A percentile compares a stretch with the other conserved stretches of the same genome.
Evolutionary conservation across 805 yeast species (phyloP).

Genomic region (Teunomyces barrocoloradensis): DNA sequence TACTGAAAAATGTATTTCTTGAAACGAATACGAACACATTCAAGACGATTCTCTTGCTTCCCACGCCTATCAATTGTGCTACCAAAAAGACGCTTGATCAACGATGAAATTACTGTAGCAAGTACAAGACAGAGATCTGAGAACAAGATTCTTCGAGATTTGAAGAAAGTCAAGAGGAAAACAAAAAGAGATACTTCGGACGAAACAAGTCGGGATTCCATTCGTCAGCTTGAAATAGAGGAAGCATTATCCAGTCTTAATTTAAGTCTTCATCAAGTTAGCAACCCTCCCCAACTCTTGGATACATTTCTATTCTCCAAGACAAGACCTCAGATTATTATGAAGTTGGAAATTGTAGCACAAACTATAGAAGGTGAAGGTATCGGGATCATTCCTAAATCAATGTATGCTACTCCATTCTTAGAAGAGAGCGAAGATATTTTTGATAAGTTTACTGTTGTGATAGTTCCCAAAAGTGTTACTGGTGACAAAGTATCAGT

Average conservation of each 20-base stretch:
- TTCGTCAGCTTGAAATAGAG: conserved; percentile 24
- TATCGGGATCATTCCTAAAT: conserved; percentile 27
- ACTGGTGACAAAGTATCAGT: conserved; percentile 38
- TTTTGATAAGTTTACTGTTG: conserved; percentile 18
- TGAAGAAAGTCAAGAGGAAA: conserved; percentile 14
- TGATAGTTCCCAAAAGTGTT: conserved; percentile 37
- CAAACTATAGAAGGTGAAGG: conserved; percentile 39
- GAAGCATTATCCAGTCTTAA: conserved; percentile 15
- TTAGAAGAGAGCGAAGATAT: conserved; percentile 12
- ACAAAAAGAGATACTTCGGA: conserved; percentile 33
- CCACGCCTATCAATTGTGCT: neutral
- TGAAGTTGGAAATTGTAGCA: conserved; percentile 19
- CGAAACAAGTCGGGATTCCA: conserved; percentile 22
- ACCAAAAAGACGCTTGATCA: conserved; percentile 1
- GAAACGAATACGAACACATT: conserved; percentile 1
- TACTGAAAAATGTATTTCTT: neutral
- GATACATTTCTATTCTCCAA: conserved; percentile 22
- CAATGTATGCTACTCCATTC: conserved; percentile 15
- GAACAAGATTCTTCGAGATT: conserved; percentile 7
- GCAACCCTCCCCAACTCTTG: conserved; percentile 20
- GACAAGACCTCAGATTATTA: conserved; percentile 15
- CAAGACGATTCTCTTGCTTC: neutral
- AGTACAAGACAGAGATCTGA: neutral
- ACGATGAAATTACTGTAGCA: neutral
- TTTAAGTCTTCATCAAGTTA: conserved; percentile 14